Evolutionary conservation across 169 alveolate genomes (phyloP).

Genomic region (Plasmodium ovale): DNA sequence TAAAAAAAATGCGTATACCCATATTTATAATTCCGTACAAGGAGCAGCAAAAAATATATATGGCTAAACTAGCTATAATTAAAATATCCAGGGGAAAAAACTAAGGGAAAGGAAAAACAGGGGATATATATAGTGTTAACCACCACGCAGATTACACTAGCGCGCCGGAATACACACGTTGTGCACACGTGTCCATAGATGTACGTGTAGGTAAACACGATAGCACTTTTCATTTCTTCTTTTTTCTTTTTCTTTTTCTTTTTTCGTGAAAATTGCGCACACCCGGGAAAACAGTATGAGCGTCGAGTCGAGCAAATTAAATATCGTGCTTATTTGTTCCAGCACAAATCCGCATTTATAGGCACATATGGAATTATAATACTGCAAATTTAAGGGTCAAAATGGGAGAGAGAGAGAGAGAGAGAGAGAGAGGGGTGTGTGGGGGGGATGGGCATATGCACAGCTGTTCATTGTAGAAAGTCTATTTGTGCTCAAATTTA

Average conservation of each 20-base stretch:
- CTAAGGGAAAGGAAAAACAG: conserved; percentile 11
- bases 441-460: neutral
- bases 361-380: conserved; percentile 76
- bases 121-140: neutral
- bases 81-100: conserved; percentile 82
- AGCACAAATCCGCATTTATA: conserved; percentile 84
- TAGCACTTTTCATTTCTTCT: no score
- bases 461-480: neutral
- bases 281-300: conserved; percentile 57
- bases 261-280: neutral
- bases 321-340: conserved; percentile 78
- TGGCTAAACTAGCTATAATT: conserved; percentile 78
- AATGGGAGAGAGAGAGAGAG: neutral
- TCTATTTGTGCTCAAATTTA: neutral
- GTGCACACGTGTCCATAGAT: neutral
- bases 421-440: neutral
- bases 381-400: conserved; percentile 26
- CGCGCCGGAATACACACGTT: neutral
- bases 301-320: conserved; percentile 72
- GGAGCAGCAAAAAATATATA: conserved; percentile 79
- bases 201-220: neutral
- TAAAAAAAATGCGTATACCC: conserved; percentile 81
- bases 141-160: neutral
- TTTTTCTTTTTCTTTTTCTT: neutral
- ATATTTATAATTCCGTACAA: conserved; percentile 81